Base-by-base conservation (phyloP, 352 stramenopile species). In the Peronospora farinosa region DNA sequence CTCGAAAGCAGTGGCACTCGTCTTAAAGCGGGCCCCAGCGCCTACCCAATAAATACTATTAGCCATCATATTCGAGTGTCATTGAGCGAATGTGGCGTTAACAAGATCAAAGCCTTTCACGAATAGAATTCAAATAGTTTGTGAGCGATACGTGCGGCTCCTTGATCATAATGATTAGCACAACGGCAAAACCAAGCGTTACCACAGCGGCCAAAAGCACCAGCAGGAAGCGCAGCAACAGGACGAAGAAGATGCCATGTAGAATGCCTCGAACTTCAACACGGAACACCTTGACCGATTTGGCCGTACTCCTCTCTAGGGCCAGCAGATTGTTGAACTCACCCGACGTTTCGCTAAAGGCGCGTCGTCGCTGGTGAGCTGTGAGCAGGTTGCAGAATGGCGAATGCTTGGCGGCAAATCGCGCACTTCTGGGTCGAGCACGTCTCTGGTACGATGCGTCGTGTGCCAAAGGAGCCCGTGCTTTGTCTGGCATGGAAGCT, bases 221-320 rank as follows among this genome's bases (percentile, higher is more conserved):
- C 28, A 84, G 44, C 25, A 76, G 44, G 47, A 84, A 82, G 25
- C 69, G 66, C 51, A 84, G 58, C 45, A 84, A 48, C 40, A 84
- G 60, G 36, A 79, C 54, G 16, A 79, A 68, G 54, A 84, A 84
- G 57, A 84, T 78, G 48, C 70, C 68, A 51, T 69, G 69, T 40
- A 84, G 55, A 21, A 82, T 84, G 47, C 67, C 66, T 40, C 68
- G 75, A 16, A 66, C 73, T 42, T 84, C 60, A 23, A 70, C 73
- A 15, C 68, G 75, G 61, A 84, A 84, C 8, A 69, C 65, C 39
- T 74, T 58, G 40, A 84, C 73, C 17, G 70, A 82, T 61, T 82
- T 75, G 42, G 63, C 68, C 9, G 71, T 76, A 42, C 54, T 72
- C 48, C 62, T 65, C 40, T 76, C 70, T n/a, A 74, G 56, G 47